Percentiles rank a stretch among this genome's conserved stretches.
phyloP scores from a whole-genome alignment of 805 yeast genomes.

The Metschnikowia henanensis region DNA sequence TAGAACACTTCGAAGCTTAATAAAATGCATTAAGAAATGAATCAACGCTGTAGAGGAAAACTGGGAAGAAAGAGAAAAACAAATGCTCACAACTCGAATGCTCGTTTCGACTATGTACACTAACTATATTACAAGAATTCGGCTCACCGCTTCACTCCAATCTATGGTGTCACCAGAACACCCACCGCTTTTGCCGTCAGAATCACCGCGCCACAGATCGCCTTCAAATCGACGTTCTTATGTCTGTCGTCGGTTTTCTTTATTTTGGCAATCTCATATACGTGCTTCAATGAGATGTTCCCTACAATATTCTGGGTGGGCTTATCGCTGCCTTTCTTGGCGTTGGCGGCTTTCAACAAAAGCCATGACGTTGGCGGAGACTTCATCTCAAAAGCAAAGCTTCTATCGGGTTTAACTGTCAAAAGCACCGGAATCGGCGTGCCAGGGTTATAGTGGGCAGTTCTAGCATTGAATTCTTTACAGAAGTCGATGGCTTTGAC shows the following conservation, averaged over 20 bases:
- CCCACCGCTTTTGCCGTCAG: slow-evolving; percentile 93
- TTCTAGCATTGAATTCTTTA: slow-evolving; percentile 96
- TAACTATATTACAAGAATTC: slow-evolving; percentile 8
- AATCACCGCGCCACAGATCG: slow-evolving; percentile 77
- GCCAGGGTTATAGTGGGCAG: slow-evolving; percentile 84
- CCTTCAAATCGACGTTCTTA: slow-evolving; percentile 63
- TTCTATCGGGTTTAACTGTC: slow-evolving; percentile 88
- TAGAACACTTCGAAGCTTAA: too few species aligned
- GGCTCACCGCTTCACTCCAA: not conserved
- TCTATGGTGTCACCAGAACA: slow-evolving; percentile 69
- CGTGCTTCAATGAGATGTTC: slow-evolving; percentile 73
- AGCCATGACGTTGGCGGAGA: slow-evolving; percentile 92
- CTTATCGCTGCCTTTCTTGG: slow-evolving; percentile 74
- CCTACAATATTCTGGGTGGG: slow-evolving; percentile 64
- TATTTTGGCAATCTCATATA: slow-evolving; percentile 92
- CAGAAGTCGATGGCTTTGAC: slow-evolving; percentile 98
- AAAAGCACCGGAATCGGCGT: slow-evolving; percentile 86
- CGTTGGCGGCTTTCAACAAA: slow-evolving; percentile 75
- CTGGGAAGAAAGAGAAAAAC: slow-evolving; percentile 56
- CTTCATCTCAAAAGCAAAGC: slow-evolving; percentile 82
- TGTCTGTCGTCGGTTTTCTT: slow-evolving; percentile 86
- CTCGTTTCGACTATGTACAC: slow-evolving; percentile 14
- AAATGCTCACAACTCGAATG: not conserved
- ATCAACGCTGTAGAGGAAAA: too few species aligned
- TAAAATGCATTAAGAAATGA: too few species aligned